These are phyloP conservation scores for Allium cepa DNA, from an alignment of 106 monocot genomes.

Conservation along the genomic window DNA sequence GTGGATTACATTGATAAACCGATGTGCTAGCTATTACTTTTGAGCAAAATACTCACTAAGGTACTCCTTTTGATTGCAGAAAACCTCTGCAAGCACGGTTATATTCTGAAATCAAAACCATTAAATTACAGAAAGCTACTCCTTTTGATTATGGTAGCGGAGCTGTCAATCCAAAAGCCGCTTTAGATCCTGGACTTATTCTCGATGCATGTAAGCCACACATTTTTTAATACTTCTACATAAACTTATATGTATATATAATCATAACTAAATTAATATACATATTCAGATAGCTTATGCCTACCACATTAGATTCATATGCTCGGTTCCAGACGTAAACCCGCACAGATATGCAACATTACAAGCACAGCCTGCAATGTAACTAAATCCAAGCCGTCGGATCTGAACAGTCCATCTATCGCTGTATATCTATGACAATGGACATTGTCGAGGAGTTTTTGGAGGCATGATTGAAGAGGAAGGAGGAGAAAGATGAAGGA, in stretches of 20 bases:
- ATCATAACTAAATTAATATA: too few species aligned
- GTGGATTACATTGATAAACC: too few species aligned
- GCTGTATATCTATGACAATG: constrained; percentile 27
- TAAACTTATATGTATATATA: too few species aligned
- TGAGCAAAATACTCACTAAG: too few species aligned
- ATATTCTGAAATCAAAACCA: constrained; percentile 43
- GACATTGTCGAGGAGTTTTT: too few species aligned
- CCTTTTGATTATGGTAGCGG: constrained; percentile 96
- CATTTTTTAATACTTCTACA: too few species aligned
- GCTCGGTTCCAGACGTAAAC: constrained; percentile 59
- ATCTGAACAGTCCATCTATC: constrained; percentile 80
- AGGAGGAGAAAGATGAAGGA: too few species aligned
- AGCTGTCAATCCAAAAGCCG: constrained; percentile 77
- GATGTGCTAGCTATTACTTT: too few species aligned
- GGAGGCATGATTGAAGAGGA: too few species aligned
- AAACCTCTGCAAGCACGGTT: constrained; percentile 74
- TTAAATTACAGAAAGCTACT: constrained; percentile 59
- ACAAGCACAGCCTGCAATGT: constrained; percentile 50
- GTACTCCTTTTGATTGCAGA: too few species aligned
- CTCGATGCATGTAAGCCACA: constrained; percentile 73
- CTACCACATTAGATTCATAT: constrained; percentile 80
- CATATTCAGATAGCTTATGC: constrained; percentile 6
- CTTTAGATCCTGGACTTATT: constrained; percentile 89
- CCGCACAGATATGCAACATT: constrained; percentile 47
- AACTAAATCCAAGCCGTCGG: constrained; percentile 37